Evolutionary conservation across 768 basidiomycete species (phyloP).

Genomic region (Strobilomyces echinocephalus): DNA sequence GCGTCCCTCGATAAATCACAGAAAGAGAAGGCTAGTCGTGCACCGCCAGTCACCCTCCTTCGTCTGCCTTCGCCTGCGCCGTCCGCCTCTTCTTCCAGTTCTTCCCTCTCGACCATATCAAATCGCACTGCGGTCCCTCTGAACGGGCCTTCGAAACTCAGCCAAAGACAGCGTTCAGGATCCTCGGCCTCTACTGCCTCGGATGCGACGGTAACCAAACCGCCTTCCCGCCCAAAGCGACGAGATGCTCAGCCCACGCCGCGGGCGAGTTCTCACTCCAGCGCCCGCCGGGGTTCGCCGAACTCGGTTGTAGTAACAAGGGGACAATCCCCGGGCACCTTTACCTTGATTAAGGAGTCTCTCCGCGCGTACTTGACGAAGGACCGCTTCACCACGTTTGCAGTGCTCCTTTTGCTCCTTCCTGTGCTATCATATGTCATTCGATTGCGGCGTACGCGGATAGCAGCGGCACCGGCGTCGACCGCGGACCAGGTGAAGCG

Average conservation of each 20-base stretch:
- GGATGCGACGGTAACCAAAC: constrained; percentile 25
- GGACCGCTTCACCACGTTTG: constrained; percentile 45
- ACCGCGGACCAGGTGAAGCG: constrained; percentile 57
- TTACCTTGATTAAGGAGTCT: constrained; percentile 45
- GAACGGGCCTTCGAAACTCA: constrained; percentile 10
- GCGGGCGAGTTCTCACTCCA: constrained; percentile 12
- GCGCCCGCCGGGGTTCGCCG: constrained; percentile 12
- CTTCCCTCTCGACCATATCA: constrained; percentile 67
- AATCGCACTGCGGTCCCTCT: constrained; percentile 66
- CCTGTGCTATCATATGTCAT: constrained; percentile 45
- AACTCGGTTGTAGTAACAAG: constrained; percentile 10
- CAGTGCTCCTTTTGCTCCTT: constrained; percentile 37
- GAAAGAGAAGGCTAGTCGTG: constrained; percentile 19
- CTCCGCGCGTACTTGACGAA: constrained; percentile 45
- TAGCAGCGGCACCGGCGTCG: constrained; percentile 20
- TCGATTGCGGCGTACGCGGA: constrained; percentile 44
- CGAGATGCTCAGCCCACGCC: constrained; percentile 6
- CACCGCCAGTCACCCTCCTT: constrained; percentile 23
- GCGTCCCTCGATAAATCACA: constrained; percentile 27
- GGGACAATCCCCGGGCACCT: constrained; percentile 19
- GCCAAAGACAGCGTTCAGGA: constrained; percentile 10
- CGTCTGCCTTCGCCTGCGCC: constrained; percentile 45
- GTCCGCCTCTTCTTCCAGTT: constrained; percentile 55
- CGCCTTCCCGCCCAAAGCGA: constrained; percentile 4
- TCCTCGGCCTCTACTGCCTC: constrained; percentile 25